A percentile compares a stretch with the other conserved stretches of the same genome.
These are phyloP conservation scores for Candida boidinii DNA, from an alignment of 805 yeast genomes.

Conservation along the genomic window DNA sequence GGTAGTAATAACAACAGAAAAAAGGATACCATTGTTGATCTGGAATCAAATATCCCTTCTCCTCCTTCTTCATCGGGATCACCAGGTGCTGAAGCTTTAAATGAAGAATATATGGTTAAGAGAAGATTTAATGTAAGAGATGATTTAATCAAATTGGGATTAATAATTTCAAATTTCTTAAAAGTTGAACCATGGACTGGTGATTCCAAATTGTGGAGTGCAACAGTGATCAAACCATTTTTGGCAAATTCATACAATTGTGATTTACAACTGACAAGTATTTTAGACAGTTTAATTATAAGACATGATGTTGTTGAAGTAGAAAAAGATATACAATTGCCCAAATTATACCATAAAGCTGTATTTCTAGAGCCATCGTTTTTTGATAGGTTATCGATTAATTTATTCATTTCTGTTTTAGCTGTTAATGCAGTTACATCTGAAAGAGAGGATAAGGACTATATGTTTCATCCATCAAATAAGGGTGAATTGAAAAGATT, in stretches of 20 bases:
- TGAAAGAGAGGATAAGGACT: constrained; percentile 57
- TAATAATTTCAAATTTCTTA: constrained; percentile 42
- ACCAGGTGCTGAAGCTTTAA: constrained; percentile 6
- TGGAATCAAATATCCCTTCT: background rate
- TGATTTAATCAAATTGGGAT: constrained; percentile 48
- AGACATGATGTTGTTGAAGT: constrained; percentile 50
- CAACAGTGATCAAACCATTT: constrained; percentile 40
- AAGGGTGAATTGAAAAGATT: constrained; percentile 44
- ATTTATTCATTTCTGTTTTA: constrained; percentile 56
- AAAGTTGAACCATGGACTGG: constrained; percentile 50
- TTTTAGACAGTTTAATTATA: constrained; percentile 42
- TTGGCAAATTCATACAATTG: constrained; percentile 31
- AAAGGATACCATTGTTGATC: background rate
- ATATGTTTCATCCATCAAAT: constrained; percentile 61
- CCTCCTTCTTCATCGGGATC: too few relatives aligned
- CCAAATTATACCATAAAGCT: constrained; percentile 50
- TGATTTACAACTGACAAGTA: constrained; percentile 27
- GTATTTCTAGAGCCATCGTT: constrained; percentile 53
- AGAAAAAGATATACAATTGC: constrained; percentile 46
- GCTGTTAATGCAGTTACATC: constrained; percentile 71
- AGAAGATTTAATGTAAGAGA: constrained; percentile 41
- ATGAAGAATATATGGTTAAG: constrained; percentile 35
- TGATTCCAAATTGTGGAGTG: constrained; percentile 38
- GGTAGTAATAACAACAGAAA: background rate
- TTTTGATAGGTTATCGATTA: constrained; percentile 53